Evolutionary conservation across 768 basidiomycete species (phyloP).

Genomic region (Leccinum boreale): DNA sequence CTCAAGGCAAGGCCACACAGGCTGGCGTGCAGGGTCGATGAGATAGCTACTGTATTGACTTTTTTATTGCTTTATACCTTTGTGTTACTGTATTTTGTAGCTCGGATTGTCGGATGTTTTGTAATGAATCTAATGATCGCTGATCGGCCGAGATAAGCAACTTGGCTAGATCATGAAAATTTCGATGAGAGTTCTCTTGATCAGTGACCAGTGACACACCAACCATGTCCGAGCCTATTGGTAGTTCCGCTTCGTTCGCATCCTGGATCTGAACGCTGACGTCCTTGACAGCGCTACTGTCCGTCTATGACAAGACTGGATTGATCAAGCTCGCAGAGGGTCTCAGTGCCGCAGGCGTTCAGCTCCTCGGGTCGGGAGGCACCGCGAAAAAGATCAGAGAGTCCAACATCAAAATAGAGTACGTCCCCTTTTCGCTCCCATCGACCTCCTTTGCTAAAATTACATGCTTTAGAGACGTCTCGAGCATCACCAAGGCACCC

Average conservation of each 20-base stretch:
- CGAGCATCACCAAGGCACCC: slow-evolving; percentile 94
- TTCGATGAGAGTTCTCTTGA: background rate
- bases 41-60: slow-evolving; percentile 12
- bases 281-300: slow-evolving; percentile 67
- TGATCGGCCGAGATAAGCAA: slow-evolving; percentile 20
- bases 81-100: slow-evolving; percentile 10
- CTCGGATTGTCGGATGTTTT: background rate
- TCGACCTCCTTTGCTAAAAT: slow-evolving; percentile 8
- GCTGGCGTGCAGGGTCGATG: slow-evolving; percentile 35
- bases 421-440: slow-evolving; percentile 34
- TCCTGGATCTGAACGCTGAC: slow-evolving; percentile 1
- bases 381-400: slow-evolving; percentile 98
- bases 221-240: slow-evolving; percentile 29
- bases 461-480: slow-evolving; percentile 72
- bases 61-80: slow-evolving; percentile 1
- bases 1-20: slow-evolving; percentile 32
- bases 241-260: slow-evolving; percentile 11
- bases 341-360: slow-evolving; percentile 78
- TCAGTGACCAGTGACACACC: slow-evolving; percentile 5
- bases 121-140: slow-evolving; percentile 6
- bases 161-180: background rate
- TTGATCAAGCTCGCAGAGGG: slow-evolving; percentile 86
- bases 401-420: slow-evolving; percentile 88
- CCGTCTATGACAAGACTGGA: slow-evolving; percentile 94
- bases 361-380: slow-evolving; percentile 91